phyloP scores from a whole-genome alignment of 768 basidiomycete genomes.

The Chalciporus pseudorubinellus region DNA sequence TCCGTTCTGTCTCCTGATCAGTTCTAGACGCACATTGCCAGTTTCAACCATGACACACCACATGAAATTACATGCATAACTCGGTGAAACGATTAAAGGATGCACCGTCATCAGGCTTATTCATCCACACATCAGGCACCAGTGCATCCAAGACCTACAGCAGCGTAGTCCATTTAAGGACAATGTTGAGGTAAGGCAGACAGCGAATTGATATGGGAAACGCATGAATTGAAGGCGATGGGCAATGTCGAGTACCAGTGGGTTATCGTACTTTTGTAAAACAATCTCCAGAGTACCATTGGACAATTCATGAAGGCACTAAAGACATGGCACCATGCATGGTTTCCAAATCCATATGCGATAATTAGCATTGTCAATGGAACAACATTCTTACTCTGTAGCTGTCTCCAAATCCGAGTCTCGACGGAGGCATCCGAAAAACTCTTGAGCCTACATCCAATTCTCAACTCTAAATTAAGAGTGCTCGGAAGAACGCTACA shows the following conservation, averaged over 20 bases:
- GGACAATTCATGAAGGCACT: conserved; percentile 33
- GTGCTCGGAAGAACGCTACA: too few species aligned
- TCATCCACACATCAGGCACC: not conserved
- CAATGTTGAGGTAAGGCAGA: conserved; percentile 13
- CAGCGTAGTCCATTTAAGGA: conserved; percentile 16
- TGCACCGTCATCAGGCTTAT: conserved; percentile 10
- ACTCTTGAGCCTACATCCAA: accelerated
- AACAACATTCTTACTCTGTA: conserved; percentile 26
- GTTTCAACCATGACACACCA: conserved; percentile 1
- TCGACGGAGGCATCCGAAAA: conserved; percentile 22
- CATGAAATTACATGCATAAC: conserved; percentile 19
- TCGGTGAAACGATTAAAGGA: not conserved
- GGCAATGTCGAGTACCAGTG: not conserved
- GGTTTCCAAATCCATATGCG: conserved; percentile 25
- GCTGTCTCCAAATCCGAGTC: conserved; percentile 30
- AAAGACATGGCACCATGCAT: conserved; percentile 16
- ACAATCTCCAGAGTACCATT: conserved; percentile 24
- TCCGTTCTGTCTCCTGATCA: conserved; percentile 13
- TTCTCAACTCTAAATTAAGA: too few species aligned
- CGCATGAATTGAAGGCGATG: conserved; percentile 17
- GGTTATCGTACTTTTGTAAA: conserved; percentile 1
- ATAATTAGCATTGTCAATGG: conserved; percentile 30
- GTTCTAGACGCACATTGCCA: not conserved
- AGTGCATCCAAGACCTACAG: conserved; percentile 1
- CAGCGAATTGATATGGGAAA: not conserved